Evolutionary conservation across 768 basidiomycete genomes (phyloP).

Genomic region (Agrocybe pediades): DNA sequence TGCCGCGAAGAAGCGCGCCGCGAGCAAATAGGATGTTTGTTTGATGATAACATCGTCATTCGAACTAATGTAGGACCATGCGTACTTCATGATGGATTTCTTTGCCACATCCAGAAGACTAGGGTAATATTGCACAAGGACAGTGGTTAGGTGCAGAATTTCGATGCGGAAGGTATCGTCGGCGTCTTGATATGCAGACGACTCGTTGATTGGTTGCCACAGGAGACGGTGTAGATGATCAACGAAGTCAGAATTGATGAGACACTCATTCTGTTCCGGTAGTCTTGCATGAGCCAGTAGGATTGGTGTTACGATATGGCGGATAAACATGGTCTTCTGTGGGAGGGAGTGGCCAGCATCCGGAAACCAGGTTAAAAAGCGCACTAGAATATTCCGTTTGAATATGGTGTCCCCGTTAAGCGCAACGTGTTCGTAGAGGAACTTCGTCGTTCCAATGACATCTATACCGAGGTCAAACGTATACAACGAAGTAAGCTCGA

Average conservation of each 20-base stretch:
- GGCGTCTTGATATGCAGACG: slow-evolving; percentile 48
- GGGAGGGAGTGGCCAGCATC: slow-evolving; percentile 61
- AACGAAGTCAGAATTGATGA: slow-evolving; percentile 76
- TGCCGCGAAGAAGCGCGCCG: slow-evolving; percentile 88
- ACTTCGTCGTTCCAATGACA: slow-evolving; percentile 73
- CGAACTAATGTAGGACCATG: slow-evolving; percentile 81
- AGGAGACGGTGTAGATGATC: slow-evolving; percentile 69
- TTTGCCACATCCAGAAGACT: slow-evolving; percentile 78
- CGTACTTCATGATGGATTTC: slow-evolving; percentile 92
- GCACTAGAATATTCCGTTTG: slow-evolving; percentile 80
- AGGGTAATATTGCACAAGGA: slow-evolving; percentile 84
- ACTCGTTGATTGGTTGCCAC: slow-evolving; percentile 78
- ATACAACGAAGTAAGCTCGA: slow-evolving; percentile 83
- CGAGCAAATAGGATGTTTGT: slow-evolving; percentile 88
- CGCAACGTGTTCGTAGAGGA: slow-evolving; percentile 86
- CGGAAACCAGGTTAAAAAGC: slow-evolving; percentile 86
- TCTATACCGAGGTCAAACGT: slow-evolving; percentile 83
- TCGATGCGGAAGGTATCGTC: slow-evolving; percentile 93
- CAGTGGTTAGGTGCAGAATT: slow-evolving; percentile 84
- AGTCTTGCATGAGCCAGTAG: slow-evolving; percentile 75
- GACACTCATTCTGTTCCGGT: slow-evolving; percentile 48
- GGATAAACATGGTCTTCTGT: slow-evolving; percentile 80
- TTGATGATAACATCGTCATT: slow-evolving; percentile 90
- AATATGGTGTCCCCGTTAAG: slow-evolving; percentile 65
- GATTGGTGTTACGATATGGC: slow-evolving; percentile 85